These are phyloP conservation scores for Pilobolus umbonatus DNA, from an alignment of 192 early-diverging fungal species.

Conservation along the genomic window DNA sequence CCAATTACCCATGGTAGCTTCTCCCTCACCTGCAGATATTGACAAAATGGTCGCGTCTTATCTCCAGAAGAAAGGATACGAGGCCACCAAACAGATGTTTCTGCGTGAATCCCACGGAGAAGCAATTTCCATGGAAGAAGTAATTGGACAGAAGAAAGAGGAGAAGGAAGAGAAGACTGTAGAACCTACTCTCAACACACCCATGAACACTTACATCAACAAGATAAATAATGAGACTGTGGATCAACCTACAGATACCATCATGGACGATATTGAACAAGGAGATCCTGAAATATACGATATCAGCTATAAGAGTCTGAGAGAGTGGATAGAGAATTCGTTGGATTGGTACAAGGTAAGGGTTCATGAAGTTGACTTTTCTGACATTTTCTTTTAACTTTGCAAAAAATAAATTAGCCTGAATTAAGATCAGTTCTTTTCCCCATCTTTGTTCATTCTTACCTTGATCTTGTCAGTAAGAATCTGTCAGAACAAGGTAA, in stretches of 20 bases:
- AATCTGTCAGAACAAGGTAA: conserved; percentile 47
- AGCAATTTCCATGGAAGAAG: conserved; percentile 11
- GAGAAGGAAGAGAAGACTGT: neutral
- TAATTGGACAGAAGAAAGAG: neutral
- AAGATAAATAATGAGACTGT: neutral
- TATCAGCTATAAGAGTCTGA: conserved; percentile 69
- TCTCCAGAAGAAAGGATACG: conserved; percentile 65
- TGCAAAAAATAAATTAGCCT: conserved; percentile 42
- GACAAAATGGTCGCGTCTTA: conserved; percentile 65
- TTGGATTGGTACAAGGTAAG: conserved; percentile 90
- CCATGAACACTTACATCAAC: too few relatives aligned
- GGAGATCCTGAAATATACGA: conserved; percentile 83
- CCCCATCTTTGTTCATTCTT: conserved; percentile 90
- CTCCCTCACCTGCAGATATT: conserved; percentile 28
- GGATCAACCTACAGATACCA: conserved; percentile 11
- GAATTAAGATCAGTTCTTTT: conserved; percentile 82
- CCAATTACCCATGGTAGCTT: neutral
- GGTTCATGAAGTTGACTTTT: neutral
- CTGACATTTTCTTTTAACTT: neutral
- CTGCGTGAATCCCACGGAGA: conserved; percentile 52
- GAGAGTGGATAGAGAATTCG: conserved; percentile 89
- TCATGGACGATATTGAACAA: conserved; percentile 45
- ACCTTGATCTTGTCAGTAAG: conserved; percentile 77
- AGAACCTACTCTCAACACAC: too few relatives aligned
- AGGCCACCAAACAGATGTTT: conserved; percentile 59